A percentile compares a stretch with the other conserved stretches of the same genome.
phyloP scores from a whole-genome alignment of 1,284 basidiomycete species.

The Irpex rosettiformis region DNA sequence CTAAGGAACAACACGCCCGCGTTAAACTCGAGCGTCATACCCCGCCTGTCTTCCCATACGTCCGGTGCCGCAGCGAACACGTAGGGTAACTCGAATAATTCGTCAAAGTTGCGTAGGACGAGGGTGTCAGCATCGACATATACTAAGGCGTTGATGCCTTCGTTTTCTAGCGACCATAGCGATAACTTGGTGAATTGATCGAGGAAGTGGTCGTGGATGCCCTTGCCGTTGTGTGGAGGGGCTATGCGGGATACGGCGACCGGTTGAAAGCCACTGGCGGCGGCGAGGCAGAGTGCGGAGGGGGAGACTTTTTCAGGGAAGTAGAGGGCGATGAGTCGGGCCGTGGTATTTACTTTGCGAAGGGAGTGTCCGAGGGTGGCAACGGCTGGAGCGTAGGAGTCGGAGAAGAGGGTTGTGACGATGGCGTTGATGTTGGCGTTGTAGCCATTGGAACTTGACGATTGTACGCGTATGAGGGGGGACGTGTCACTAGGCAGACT shows the following conservation, averaged over 20 bases:
- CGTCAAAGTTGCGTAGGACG: slow-evolving; percentile 40
- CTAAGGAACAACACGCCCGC: slow-evolving; percentile 39
- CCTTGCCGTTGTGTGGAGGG: slow-evolving; percentile 34
- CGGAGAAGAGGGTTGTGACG: slow-evolving; percentile 34
- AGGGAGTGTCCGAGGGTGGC: slow-evolving; percentile 40
- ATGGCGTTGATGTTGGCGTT: slow-evolving; percentile 2
- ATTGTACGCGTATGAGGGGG: neutral
- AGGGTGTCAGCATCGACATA: slow-evolving; percentile 44
- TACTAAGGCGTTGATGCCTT: slow-evolving; percentile 30
- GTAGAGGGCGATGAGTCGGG: slow-evolving; percentile 36
- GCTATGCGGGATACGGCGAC: slow-evolving; percentile 34
- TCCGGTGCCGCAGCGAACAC: slow-evolving; percentile 42
- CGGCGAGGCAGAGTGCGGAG: slow-evolving; percentile 37
- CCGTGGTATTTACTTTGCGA: slow-evolving; percentile 30
- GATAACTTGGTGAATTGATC: slow-evolving; percentile 45
- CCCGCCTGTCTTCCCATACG: slow-evolving; percentile 31
- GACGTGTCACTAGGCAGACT: neutral
- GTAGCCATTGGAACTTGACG: neutral
- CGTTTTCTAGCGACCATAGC: slow-evolving; percentile 38
- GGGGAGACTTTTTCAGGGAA: slow-evolving; percentile 36
- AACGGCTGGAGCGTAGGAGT: slow-evolving; percentile 36
- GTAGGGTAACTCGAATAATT: slow-evolving; percentile 41
- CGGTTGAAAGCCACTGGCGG: slow-evolving; percentile 37
- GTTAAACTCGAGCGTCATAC: slow-evolving; percentile 39
- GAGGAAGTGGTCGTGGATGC: slow-evolving; percentile 34